Percentiles rank a stretch among this genome's conserved stretches.
phyloP scores from a whole-genome alignment of 2,329 filamentous ascomycete genomes.

The Colletotrichum nymphaeae region DNA sequence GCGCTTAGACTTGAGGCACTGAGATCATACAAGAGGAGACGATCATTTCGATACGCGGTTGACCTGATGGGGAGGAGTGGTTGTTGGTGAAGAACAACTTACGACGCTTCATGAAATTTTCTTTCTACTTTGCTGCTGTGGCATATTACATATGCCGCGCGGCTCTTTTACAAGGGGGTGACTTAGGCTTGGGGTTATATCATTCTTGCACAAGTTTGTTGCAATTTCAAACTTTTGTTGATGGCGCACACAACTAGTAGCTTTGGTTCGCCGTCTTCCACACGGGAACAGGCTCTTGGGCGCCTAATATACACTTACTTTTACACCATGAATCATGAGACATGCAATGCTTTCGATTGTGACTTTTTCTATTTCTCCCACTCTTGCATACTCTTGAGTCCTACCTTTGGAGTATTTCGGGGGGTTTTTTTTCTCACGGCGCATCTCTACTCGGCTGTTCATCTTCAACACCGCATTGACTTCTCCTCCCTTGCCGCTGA shows the following conservation, averaged over 20 bases:
- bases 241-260: not conserved
- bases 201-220: not conserved
- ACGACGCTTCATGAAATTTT: slow-evolving; percentile 15
- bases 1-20: slow-evolving; percentile 30
- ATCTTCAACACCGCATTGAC: no score
- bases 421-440: no score
- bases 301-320: not conserved
- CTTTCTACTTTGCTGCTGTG: not conserved
- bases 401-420: no score
- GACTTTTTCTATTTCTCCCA: not conserved
- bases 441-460: no score
- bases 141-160: not conserved
- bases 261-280: not conserved
- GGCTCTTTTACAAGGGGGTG: slow-evolving; percentile 12
- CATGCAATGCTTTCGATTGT: not conserved
- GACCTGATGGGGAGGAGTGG: not conserved
- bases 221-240: not conserved
- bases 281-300: not conserved
- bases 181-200: slow-evolving; percentile 9
- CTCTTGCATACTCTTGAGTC: not conserved
- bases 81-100: slow-evolving; percentile 20
- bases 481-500: no score
- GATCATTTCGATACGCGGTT: not conserved
- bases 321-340: not conserved
- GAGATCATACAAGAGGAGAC: not conserved